phyloP scores from a whole-genome alignment of 2,329 filamentous ascomycete species.

The Colletotrichum australisinense region DNA sequence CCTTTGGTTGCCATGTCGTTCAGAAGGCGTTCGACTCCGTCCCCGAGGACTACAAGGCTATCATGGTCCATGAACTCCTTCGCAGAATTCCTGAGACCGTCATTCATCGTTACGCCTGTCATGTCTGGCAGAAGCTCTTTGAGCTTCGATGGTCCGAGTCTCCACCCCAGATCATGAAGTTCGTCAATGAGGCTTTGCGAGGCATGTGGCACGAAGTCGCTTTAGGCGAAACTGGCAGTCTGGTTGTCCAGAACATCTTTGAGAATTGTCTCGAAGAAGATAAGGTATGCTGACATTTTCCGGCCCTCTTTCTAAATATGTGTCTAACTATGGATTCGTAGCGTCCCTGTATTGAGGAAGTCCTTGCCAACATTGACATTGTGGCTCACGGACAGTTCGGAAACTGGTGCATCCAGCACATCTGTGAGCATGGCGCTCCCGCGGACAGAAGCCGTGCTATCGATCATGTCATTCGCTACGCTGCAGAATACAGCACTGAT shows the following conservation, averaged over 20 bases:
- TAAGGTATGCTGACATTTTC: constrained; percentile 72
- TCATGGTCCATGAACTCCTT: constrained; percentile 98
- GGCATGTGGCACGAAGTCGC: constrained; percentile 99
- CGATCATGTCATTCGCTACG: constrained; percentile 93
- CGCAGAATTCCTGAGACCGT: constrained; percentile 97
- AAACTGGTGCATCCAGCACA: constrained; percentile 99
- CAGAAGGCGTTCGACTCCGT: constrained; percentile 99
- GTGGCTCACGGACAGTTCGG: constrained; percentile 98
- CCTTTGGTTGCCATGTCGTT: constrained; percentile 97
- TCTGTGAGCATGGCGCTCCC: constrained; percentile 94
- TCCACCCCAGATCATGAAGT: constrained; percentile 98
- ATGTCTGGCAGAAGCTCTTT: constrained; percentile 99
- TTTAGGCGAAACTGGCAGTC: constrained; percentile 93
- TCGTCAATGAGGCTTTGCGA: constrained; percentile 92
- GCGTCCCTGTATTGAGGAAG: constrained; percentile 97
- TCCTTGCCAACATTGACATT: constrained; percentile 93
- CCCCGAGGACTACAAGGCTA: constrained; percentile 95
- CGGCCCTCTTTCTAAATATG: background rate
- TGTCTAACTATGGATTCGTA: constrained; percentile 50
- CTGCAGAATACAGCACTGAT: constrained; percentile 97
- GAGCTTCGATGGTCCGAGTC: constrained; percentile 95
- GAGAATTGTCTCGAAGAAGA: constrained; percentile 99
- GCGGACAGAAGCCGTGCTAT: constrained; percentile 92
- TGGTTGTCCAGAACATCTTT: constrained; percentile 99
- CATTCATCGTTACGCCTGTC: constrained; percentile 97